Base-by-base conservation (phyloP, 441 rosid genomes). In the Kokia cookei region DNA sequence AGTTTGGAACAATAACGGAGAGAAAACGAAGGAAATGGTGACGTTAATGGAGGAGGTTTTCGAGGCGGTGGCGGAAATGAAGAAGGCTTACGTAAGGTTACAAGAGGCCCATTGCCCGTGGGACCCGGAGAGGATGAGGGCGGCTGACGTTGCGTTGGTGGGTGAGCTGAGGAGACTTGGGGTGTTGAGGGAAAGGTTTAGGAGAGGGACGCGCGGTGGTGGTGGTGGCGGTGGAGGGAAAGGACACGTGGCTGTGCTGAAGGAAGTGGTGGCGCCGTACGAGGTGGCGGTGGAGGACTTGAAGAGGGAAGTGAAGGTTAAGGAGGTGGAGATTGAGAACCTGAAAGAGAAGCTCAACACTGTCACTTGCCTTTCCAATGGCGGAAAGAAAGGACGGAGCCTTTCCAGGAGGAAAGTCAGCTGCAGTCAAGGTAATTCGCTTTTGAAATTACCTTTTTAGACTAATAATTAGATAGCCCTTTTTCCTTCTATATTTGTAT, bases 71-170 rank as follows among this genome's bases (percentile, higher is more conserved):
- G 84, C 93, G 54, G 85, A 84, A 13, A 79, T 91, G 91, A 95
- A 93, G 84, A 88, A 82, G 66, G 97, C 97, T 42, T 95, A 93
- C 75, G 89, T 81, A 29, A 78, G 76, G 65, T 78, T 93, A 43
- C 98, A 95, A 73, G 99, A 93, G 63, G 93, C 99, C 22, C 99
- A 95, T 73, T 87, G 88, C 17, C 99, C 99, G 15, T 95, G 99
- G 98, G 97, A 95, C 80, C 95, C 93, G 48, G 94, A 91, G 82
- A 87, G 86, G 84, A 91, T 95, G 91, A 84, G 94, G 81, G 81
- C 66, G 26, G 97, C 99, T 22, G 99, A 95, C 60, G 80, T 84
- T 73, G 88, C 91, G 22, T 91, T 93, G 84, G 94, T 95, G 59
- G 91, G 89, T 45, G 97, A 91, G 87, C 71, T 95, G 73, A 86